Conservation (phyloP, 805 yeast genomes). For the Wickerhamiella qilinensis region DNA sequence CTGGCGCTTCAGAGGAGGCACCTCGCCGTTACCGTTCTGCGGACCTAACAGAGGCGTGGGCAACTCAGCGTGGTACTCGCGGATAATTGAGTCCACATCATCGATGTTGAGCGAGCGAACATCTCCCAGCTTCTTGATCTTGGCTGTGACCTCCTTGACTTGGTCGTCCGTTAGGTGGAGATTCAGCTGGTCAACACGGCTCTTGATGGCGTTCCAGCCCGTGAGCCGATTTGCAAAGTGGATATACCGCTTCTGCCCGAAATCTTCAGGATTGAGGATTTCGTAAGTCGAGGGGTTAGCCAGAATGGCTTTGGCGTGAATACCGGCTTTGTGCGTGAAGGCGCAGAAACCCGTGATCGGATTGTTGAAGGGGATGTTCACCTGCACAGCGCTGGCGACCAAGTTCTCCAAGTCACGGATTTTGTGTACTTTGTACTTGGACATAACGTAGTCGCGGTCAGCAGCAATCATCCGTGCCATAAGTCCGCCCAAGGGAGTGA, state of each 20-base stretch:
- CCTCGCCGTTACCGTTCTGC: slow-evolving; percentile 12
- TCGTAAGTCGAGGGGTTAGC: slow-evolving; percentile 99
- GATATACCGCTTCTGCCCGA: slow-evolving; percentile 89
- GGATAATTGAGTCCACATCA: slow-evolving; percentile 93
- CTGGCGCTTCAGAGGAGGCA: slow-evolving; percentile 21
- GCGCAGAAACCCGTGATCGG: slow-evolving; percentile 99
- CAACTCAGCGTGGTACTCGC: slow-evolving; percentile 70
- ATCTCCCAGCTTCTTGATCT: slow-evolving; percentile 89
- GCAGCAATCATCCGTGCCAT: slow-evolving; percentile 99
- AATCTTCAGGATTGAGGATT: slow-evolving; percentile 85
- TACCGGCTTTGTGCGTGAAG: slow-evolving; percentile 98
- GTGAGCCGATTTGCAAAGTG: slow-evolving; percentile 97
- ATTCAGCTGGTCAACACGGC: slow-evolving; percentile 94
- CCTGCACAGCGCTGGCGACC: slow-evolving; percentile 95
- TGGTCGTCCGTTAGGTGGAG: slow-evolving; percentile 79
- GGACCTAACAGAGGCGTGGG: slow-evolving; percentile 15
- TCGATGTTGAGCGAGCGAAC: slow-evolving; percentile 87
- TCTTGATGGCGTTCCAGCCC: slow-evolving; percentile 98
- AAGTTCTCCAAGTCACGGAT: slow-evolving; percentile 88
- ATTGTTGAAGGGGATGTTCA: slow-evolving; percentile 93
- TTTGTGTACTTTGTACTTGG: slow-evolving; percentile 90
- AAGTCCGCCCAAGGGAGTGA: slow-evolving; percentile 91
- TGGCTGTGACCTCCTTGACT: slow-evolving; percentile 84
- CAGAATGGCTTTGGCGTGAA: slow-evolving; percentile 94
- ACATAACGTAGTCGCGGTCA: slow-evolving; percentile 85